These are phyloP conservation scores for Eucalyptus tenuipes DNA, from an alignment of 345 rosid species.

Conservation along the genomic window DNA sequence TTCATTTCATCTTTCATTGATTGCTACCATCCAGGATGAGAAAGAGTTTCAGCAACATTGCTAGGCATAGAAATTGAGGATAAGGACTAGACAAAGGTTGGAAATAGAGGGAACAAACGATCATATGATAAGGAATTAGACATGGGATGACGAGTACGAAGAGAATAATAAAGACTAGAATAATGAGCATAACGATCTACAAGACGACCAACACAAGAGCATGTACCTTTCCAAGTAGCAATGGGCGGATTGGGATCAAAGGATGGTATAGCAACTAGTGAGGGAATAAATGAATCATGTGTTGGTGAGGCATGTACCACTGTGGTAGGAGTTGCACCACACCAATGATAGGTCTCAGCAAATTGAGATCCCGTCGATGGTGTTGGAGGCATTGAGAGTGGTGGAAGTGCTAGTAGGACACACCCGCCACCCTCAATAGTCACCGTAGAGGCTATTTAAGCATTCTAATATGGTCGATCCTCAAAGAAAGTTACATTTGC, in stretches of 20 bases:
- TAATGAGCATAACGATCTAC: background rate
- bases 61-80: background rate
- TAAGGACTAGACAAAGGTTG: background rate
- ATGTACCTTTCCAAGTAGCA: background rate
- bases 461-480: background rate
- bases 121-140: background rate
- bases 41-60: background rate
- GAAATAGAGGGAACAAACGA: background rate
- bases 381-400: background rate
- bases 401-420: background rate
- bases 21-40: background rate
- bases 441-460: rapidly evolving
- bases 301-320: background rate
- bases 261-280: background rate
- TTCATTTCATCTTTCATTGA: too few relatives aligned
- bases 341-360: background rate
- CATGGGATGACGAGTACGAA: background rate
- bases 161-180: background rate
- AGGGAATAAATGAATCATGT: background rate
- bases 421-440: background rate
- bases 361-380: rapidly evolving
- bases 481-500: background rate
- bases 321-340: background rate
- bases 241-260: rapidly evolving
- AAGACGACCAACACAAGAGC: background rate